Percentiles rank a stretch among this genome's conserved stretches.
These are phyloP conservation scores for Elongisporangium undulatum DNA, from an alignment of 352 stramenopile species.

Conservation along the genomic window DNA sequence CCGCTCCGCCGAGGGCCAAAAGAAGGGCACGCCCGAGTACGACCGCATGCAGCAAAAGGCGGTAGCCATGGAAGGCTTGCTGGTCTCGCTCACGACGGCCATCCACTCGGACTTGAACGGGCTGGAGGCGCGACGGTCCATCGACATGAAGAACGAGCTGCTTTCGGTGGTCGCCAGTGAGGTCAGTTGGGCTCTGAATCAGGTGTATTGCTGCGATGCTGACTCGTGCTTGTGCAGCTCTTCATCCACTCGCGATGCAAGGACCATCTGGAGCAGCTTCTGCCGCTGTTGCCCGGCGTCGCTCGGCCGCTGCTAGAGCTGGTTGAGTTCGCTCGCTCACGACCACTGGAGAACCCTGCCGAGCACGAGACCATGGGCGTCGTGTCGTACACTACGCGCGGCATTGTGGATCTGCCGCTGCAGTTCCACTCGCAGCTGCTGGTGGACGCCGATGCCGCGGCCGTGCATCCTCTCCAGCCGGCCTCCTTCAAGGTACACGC, in stretches of 20 bases:
- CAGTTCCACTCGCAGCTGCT: constrained; percentile 32
- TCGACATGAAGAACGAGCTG: constrained; percentile 76
- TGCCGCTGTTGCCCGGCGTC: constrained; percentile 61
- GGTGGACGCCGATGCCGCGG: constrained; percentile 21
- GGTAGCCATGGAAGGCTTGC: constrained; percentile 32
- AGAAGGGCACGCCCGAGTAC: constrained; percentile 54
- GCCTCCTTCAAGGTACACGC: constrained; percentile 38
- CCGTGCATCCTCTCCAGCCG: constrained; percentile 49
- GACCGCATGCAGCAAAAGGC: constrained; percentile 63
- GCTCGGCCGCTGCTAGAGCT: constrained; percentile 58
- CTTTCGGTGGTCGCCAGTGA: constrained; percentile 71
- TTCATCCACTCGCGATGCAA: constrained; percentile 58
- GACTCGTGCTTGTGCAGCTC: constrained; percentile 18
- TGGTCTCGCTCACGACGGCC: constrained; percentile 49
- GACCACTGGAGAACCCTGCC: constrained; percentile 40
- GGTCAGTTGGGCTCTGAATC: constrained; percentile 9
- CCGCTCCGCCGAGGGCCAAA: constrained; percentile 55
- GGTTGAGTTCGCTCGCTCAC: constrained; percentile 40
- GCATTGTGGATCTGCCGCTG: constrained; percentile 44
- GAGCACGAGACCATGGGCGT: constrained; percentile 44
- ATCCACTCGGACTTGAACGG: constrained; percentile 64
- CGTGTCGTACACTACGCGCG: constrained; percentile 45
- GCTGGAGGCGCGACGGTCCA: constrained; percentile 50
- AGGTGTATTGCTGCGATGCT: not conserved
- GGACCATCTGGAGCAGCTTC: constrained; percentile 71